Conservation (phyloP, 495 filamentous ascomycete genomes). For the Penicillium antarcticum region DNA sequence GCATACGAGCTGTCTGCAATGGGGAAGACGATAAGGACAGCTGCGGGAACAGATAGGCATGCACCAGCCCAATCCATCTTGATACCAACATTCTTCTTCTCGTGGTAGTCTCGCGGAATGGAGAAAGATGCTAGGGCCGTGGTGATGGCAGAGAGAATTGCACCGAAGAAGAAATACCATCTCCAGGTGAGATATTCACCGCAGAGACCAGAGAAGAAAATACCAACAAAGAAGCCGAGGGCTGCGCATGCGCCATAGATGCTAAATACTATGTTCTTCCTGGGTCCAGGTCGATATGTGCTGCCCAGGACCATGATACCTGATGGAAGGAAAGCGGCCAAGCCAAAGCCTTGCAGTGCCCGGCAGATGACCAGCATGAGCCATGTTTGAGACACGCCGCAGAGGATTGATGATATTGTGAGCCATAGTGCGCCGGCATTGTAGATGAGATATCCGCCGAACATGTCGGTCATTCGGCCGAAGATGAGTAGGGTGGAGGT, state of each 20-base stretch:
- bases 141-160: conserved; percentile 50
- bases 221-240: conserved; percentile 77
- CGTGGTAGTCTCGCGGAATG: conserved; percentile 61
- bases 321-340: conserved; percentile 74
- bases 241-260: conserved; percentile 77
- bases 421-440: conserved; percentile 69
- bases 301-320: conserved; percentile 77
- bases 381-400: conserved; percentile 67
- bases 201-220: conserved; percentile 73
- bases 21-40: conserved; percentile 73
- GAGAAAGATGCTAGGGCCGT: conserved; percentile 54
- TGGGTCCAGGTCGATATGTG: conserved; percentile 76
- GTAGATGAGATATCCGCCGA: conserved; percentile 73
- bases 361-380: conserved; percentile 73
- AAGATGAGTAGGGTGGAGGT: conserved; percentile 73
- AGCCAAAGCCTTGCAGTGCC: conserved; percentile 75
- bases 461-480: conserved; percentile 73
- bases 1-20: conserved; percentile 74
- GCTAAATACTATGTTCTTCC: conserved; percentile 83
- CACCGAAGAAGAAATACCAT: conserved; percentile 81
- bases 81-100: conserved; percentile 42
- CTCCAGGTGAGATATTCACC: conserved; percentile 64
- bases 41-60: conserved; percentile 58
- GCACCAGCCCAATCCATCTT: conserved; percentile 73
- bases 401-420: conserved; percentile 65